phyloP scores from a whole-genome alignment of 1,284 basidiomycete genomes.

The Cutaneotrichosporon spelunceum region DNA sequence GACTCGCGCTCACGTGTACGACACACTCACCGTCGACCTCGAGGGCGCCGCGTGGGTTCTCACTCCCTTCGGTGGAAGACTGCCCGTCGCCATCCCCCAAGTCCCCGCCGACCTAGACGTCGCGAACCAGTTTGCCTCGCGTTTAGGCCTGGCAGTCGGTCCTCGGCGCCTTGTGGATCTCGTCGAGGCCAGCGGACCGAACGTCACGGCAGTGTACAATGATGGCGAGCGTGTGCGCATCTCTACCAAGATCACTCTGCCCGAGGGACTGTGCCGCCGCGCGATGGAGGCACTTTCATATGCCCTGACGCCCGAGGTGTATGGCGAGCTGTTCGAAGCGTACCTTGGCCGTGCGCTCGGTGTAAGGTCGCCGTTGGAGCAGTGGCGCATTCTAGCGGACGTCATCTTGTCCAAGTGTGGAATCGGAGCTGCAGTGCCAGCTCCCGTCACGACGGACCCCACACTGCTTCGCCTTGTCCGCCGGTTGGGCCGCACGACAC shows the following conservation, averaged over 20 bases:
- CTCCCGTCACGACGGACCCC: conserved; percentile 31
- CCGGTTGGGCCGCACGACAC: conserved; percentile 45
- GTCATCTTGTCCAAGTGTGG: conserved; percentile 46
- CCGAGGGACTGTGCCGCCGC: conserved; percentile 59
- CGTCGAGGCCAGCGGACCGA: conserved; percentile 54
- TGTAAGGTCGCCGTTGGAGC: neutral
- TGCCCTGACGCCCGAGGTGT: conserved; percentile 52
- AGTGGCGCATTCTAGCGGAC: conserved; percentile 16
- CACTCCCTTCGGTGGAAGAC: conserved; percentile 59
- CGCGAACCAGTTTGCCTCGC: conserved; percentile 33
- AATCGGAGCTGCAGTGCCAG: neutral
- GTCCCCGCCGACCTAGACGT: conserved; percentile 34
- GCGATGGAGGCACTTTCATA: conserved; percentile 63
- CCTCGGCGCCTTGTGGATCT: conserved; percentile 26
- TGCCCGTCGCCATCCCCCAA: conserved; percentile 40
- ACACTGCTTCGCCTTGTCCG: conserved; percentile 54
- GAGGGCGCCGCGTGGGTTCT: conserved; percentile 58
- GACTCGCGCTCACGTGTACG: conserved; percentile 62
- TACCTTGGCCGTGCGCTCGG: neutral
- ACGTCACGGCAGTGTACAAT: conserved; percentile 55
- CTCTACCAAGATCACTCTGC: conserved; percentile 57
- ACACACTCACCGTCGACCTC: conserved; percentile 64
- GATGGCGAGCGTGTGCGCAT: conserved; percentile 56
- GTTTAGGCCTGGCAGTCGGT: conserved; percentile 34
- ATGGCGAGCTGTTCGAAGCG: conserved; percentile 13